Percentiles rank a stretch among this genome's conserved stretches.
These are phyloP conservation scores for Gossypium thurberi DNA, from an alignment of 345 rosid species.

Conservation along the genomic window DNA sequence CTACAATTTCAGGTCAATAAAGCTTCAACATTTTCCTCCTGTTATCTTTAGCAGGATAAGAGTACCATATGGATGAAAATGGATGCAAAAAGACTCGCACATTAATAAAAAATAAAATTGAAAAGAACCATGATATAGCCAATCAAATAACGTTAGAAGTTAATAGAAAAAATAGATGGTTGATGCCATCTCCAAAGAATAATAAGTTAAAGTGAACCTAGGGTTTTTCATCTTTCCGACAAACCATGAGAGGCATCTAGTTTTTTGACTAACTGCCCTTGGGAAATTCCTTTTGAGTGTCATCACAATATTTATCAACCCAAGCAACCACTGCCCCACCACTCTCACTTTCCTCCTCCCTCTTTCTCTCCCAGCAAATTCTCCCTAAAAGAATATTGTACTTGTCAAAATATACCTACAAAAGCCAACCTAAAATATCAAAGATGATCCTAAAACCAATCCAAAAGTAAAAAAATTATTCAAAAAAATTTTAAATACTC, in stretches of 20 bases:
- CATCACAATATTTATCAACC: neutral
- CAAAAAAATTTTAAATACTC: neutral
- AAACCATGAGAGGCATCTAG: neutral
- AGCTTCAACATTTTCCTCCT: neutral
- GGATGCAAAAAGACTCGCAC: neutral
- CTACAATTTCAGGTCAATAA: conserved; percentile 25
- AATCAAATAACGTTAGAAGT: neutral
- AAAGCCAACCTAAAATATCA: neutral
- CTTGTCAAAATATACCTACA: neutral
- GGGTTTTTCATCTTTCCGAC: neutral
- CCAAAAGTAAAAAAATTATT: neutral
- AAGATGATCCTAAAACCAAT: neutral
- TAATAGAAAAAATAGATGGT: neutral
- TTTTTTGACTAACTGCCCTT: neutral
- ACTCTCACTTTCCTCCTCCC: neutral
- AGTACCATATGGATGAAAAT: neutral
- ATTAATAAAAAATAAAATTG: neutral
- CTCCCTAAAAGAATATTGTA: neutral
- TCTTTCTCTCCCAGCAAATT: neutral
- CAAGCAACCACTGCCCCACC: neutral
- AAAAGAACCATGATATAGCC: neutral
- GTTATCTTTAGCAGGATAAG: neutral
- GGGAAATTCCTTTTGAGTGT: too few relatives aligned
- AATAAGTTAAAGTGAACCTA: neutral
- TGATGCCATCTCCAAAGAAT: neutral